A percentile compares a stretch with the other conserved stretches of the same genome.
These are phyloP conservation scores for Clarkia xantiana DNA, from an alignment of 345 rosid species.

Conservation along the genomic window DNA sequence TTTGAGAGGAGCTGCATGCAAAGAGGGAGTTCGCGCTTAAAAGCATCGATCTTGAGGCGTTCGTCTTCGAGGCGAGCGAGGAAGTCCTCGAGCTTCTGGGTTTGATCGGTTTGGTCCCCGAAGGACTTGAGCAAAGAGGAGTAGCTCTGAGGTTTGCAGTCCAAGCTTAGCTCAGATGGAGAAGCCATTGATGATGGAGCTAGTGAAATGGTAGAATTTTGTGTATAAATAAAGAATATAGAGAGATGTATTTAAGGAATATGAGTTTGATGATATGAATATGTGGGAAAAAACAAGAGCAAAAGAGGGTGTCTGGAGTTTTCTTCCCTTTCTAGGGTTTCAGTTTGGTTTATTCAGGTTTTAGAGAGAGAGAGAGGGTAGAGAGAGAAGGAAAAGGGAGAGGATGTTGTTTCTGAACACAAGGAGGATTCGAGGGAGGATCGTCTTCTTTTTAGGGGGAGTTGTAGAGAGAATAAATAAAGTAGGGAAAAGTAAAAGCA, in stretches of 20 bases:
- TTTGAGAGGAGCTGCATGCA: slow-evolving; percentile 98
- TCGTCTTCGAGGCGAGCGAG: slow-evolving; percentile 81
- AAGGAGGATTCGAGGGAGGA: slow-evolving; percentile 48
- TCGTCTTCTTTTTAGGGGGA: slow-evolving; percentile 42
- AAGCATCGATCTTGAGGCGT: slow-evolving; percentile 89
- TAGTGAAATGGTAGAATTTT: neutral
- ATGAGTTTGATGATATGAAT: neutral
- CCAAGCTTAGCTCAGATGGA: slow-evolving; percentile 66
- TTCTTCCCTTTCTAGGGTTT: slow-evolving; percentile 22
- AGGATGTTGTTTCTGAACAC: slow-evolving; percentile 34
- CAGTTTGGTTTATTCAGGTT: slow-evolving; percentile 4
- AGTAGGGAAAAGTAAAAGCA: slow-evolving; percentile 23
- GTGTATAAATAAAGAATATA: neutral
- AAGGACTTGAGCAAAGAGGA: slow-evolving; percentile 82
- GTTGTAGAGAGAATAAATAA: slow-evolving; percentile 49
- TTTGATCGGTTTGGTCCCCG: slow-evolving; percentile 49
- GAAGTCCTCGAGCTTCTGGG: slow-evolving; percentile 76
- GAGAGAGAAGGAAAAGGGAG: slow-evolving; percentile 10
- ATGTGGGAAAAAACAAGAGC: slow-evolving; percentile 24
- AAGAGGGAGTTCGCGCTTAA: slow-evolving; percentile 97
- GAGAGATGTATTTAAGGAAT: neutral
- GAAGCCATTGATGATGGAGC: slow-evolving; percentile 35
- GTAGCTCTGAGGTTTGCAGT: slow-evolving; percentile 73
- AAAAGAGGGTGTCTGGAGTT: slow-evolving; percentile 19
- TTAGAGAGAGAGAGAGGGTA: slow-evolving; percentile 9